A percentile compares a stretch with the other conserved stretches of the same genome.
These are phyloP conservation scores for Rhododendron kiyosumense DNA, from an alignment of 148 eudicot genomes.

Conservation along the genomic window DNA sequence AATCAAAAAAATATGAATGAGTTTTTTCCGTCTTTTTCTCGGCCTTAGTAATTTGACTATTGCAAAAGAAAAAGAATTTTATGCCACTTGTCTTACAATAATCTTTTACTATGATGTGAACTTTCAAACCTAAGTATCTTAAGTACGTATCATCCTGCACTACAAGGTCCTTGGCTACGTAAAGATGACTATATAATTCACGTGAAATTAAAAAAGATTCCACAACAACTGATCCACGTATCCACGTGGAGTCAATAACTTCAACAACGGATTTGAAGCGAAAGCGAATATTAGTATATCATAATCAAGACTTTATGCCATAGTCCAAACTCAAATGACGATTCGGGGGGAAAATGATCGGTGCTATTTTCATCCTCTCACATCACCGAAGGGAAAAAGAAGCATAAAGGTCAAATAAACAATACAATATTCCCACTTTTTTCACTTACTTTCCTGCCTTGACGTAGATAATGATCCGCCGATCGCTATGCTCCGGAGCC, in stretches of 20 bases:
- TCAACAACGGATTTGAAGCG: too few relatives aligned
- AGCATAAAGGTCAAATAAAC: background rate
- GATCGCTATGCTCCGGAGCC: conserved; percentile 53
- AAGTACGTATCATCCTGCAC: background rate
- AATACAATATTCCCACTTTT: background rate
- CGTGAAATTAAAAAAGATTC: too few relatives aligned
- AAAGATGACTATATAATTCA: too few relatives aligned
- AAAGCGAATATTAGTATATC: background rate
- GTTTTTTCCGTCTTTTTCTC: background rate
- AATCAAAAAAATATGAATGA: background rate
- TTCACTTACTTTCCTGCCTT: conserved; percentile 72
- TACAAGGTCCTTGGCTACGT: background rate
- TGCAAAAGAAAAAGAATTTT: background rate
- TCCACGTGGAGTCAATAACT: too few relatives aligned
- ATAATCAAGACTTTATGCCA: background rate
- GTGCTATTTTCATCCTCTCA: background rate
- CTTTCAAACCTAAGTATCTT: background rate
- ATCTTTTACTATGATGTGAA: background rate
- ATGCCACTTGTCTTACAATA: too few relatives aligned
- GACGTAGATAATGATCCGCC: conserved; percentile 54
- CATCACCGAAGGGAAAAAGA: background rate
- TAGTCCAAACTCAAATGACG: background rate
- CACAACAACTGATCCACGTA: too few relatives aligned
- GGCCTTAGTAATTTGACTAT: background rate
- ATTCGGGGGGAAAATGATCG: background rate